A percentile compares a stretch with the other conserved stretches of the same genome.
These are phyloP conservation scores for Neurospora tetraspora DNA, from an alignment of 495 filamentous ascomycete species.

Conservation along the genomic window DNA sequence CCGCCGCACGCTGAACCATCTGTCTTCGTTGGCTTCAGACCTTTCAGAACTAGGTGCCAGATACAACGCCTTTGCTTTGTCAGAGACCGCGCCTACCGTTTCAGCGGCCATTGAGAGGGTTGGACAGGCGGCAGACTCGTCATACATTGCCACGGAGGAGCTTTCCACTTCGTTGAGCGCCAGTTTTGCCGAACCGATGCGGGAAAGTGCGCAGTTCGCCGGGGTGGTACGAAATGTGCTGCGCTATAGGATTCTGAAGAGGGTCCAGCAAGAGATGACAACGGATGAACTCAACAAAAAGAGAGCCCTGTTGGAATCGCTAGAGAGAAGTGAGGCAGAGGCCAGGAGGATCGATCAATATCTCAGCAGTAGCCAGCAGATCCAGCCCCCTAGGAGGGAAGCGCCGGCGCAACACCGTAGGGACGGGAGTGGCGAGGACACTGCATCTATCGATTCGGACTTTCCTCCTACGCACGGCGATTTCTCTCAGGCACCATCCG, in stretches of 20 bases:
- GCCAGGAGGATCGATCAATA: constrained; percentile 89
- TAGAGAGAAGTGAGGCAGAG: constrained; percentile 84
- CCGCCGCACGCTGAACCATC: constrained; percentile 72
- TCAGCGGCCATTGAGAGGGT: constrained; percentile 90
- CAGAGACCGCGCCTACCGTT: constrained; percentile 76
- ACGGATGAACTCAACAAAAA: constrained; percentile 82
- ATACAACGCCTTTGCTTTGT: constrained; percentile 95
- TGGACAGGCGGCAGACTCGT: constrained; percentile 89
- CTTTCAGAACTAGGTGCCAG: constrained; percentile 84
- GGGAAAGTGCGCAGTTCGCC: constrained; percentile 93
- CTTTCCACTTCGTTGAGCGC: constrained; percentile 72
- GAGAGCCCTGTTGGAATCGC: constrained; percentile 60
- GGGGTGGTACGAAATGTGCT: constrained; percentile 84
- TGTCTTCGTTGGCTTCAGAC: constrained; percentile 73
- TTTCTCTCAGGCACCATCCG: constrained; percentile 46
- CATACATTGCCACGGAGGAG: constrained; percentile 92
- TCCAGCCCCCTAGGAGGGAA: constrained; percentile 44
- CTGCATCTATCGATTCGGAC: constrained; percentile 82
- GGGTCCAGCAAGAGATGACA: constrained; percentile 96
- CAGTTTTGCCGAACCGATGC: constrained; percentile 92
- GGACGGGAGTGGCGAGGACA: constrained; percentile 51
- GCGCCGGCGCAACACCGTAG: constrained; percentile 34
- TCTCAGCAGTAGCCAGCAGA: constrained; percentile 56
- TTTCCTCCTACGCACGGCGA: constrained; percentile 87
- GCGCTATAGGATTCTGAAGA: constrained; percentile 79